These are phyloP conservation scores for Pilasporangium apinafurcum DNA, from an alignment of 352 stramenopile genomes.

Conservation along the genomic window DNA sequence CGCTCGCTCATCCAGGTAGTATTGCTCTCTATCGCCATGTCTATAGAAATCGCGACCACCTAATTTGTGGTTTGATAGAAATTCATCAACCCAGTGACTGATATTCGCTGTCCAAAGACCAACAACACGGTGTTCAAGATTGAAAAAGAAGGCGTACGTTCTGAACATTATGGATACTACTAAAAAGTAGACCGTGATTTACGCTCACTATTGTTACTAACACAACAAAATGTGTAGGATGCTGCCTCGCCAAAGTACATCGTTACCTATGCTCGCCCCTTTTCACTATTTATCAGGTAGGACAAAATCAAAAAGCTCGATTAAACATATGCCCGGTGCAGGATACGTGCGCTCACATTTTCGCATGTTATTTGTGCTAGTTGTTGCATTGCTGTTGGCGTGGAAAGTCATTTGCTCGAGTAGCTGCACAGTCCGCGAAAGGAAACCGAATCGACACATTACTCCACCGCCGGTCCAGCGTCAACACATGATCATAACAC, in stretches of 20 bases:
- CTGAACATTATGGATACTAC: too few relatives aligned
- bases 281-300: slow-evolving; percentile 77
- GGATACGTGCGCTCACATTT: background rate
- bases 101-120: slow-evolving; percentile 57
- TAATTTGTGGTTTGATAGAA: too few relatives aligned
- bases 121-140: slow-evolving; percentile 73
- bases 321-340: background rate
- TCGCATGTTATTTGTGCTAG: slow-evolving; percentile 15
- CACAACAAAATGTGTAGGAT: slow-evolving; percentile 25
- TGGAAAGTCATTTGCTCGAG: slow-evolving; percentile 63
- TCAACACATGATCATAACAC: too few relatives aligned
- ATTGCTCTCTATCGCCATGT: too few relatives aligned
- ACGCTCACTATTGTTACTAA: background rate
- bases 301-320: too few relatives aligned
- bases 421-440: too few relatives aligned
- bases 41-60: too few relatives aligned
- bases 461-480: too few relatives aligned
- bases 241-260: slow-evolving; percentile 66
- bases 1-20: slow-evolving; percentile 43
- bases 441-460: too few relatives aligned
- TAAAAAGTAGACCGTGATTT: background rate
- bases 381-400: slow-evolving; percentile 61
- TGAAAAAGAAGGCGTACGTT: slow-evolving; percentile 69
- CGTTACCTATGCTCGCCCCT: slow-evolving; percentile 66
- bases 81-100: slow-evolving; percentile 76